Evolutionary conservation across 2,329 filamentous ascomycete species (phyloP), one percentile per base, ranked within the genome.

Genomic region (Claviceps sp.): DNA sequence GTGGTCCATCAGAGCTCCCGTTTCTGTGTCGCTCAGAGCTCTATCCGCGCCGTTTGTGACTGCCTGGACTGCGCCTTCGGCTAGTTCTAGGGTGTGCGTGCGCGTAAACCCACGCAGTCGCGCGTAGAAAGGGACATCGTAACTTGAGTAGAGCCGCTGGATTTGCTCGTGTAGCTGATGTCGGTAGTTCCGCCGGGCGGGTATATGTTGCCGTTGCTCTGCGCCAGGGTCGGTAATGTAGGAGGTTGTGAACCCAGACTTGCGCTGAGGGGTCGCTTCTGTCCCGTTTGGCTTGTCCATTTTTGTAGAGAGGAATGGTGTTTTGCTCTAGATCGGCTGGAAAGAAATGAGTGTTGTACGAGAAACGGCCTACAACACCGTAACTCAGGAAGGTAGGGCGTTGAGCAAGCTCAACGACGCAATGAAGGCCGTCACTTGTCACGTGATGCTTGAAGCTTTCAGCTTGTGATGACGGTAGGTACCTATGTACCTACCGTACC

Each of bases 21-120:
- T 62, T 56, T 71, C 68, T n/a, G 58, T 54, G 49, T 71, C 66
- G 40, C 61, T 63, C 14, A 70, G 59, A 7, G 60, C 58, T 11
- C 66, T 62, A 40, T 62, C 58, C 26, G 61, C 60, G 8, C 59
- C 61, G 16, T 62, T 57, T 16, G 63, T 61, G 20, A 68, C 56
- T 1, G 60, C 60, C 4, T 62, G 55, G 16, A 65, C 58, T 3
- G 60, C 58, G 1, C 57, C 56, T 37, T 62, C 63, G 5, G 63
- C 60, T 20, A 65, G 54, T 0, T 58, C 55, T n/a, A 66, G 58
- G 41, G 62, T 66, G 52, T 57, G 54, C 11, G 59, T 54, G 34
- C 59, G 60, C 16, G 56, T 57, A 50, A 58, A 61, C 13, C 66
- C 64, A 38, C 63, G 60, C 46, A 63, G 14, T 1, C 61, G 61